Conservation (phyloP, 371 early-diverging fungal genomes). For the Mortierella sp. region DNA sequence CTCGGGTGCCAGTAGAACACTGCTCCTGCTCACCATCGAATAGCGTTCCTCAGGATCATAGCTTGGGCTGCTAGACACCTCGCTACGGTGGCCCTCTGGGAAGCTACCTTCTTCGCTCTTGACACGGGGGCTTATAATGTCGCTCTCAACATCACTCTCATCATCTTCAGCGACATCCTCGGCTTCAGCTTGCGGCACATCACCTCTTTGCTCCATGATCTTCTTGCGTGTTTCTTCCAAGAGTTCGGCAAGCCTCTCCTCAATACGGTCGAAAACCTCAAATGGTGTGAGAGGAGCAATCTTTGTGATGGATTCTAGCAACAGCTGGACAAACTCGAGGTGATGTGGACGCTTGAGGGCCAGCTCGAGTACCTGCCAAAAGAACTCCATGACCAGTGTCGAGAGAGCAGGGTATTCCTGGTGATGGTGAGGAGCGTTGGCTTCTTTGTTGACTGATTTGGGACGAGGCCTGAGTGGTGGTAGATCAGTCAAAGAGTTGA, state of each 20-base stretch:
- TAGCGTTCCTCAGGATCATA: conserved; percentile 47
- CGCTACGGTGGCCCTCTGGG: conserved; percentile 32
- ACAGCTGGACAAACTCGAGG: conserved; percentile 52
- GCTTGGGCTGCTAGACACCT: conserved; percentile 25
- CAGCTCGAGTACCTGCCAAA: conserved; percentile 51
- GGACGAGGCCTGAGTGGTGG: conserved; percentile 35
- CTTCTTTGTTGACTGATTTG: conserved; percentile 9
- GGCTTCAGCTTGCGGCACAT: conserved; percentile 18
- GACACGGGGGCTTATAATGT: conserved; percentile 21
- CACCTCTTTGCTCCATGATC: conserved; percentile 52
- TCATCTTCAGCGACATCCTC: conserved; percentile 10
- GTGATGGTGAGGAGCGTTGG: conserved; percentile 20
- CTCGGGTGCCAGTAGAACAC: conserved; percentile 40
- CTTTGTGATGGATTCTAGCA: conserved; percentile 48
- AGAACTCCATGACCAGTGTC: conserved; percentile 53
- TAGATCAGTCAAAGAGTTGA: conserved; percentile 50
- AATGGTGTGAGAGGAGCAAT: conserved; percentile 46
- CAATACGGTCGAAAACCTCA: conserved; percentile 48
- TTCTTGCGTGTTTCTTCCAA: conserved; percentile 49
- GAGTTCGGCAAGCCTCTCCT: conserved; percentile 47
- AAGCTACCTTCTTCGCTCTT: conserved; percentile 23
- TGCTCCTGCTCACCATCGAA: conserved; percentile 40
- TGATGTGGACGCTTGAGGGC: conserved; percentile 51
- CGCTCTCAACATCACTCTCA: conserved; percentile 7
- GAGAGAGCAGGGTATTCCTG: conserved; percentile 46